Evolutionary conservation across 805 yeast genomes (phyloP), one percentile per base, ranked within the genome.

Genomic region (Starmerella geochares): DNA sequence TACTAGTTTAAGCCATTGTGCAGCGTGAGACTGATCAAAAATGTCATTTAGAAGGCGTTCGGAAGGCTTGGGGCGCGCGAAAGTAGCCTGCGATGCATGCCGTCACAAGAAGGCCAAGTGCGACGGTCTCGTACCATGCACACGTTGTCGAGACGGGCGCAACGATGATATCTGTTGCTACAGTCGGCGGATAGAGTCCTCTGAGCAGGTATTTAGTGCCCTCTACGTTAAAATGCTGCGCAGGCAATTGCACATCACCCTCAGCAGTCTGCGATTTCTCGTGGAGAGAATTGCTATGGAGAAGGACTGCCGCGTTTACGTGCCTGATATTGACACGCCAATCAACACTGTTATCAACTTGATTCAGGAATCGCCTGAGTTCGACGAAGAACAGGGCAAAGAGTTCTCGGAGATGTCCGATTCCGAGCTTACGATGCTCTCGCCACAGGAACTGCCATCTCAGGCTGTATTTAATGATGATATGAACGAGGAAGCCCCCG

Each of bases 111-210:
- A 42, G 28, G 46, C 37, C 35, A 42, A 42, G 14, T 42, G 46
- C 23, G 46, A 42, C n/a, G 46, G 46, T 3, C 27, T 42, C n/a
- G 27, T 20, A 3, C 46, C 46, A 3, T 42, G 46, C 28, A 29
- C 37, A 14, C 29, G 46, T 4, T 42, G 46, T 19, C 36, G 46
- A 4, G 46, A 42, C 27, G 37, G 37, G 1, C 35, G 46, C 10
- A 42, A 42, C 20, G 46, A 42, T 16, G 46, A 42, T 20, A 42
- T 42, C 13, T 42, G 46, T 28, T 42, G 46, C 37, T 42, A 42
- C 37, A 42, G 46, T 19, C 35, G 46, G 10, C 36, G 46, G 4
- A 21, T 42, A 5, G 46, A 42, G 20, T 29, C 37, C 2, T 31
- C 37, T 13, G 46, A 42, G 14, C 46, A 42, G 20, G 37, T 29